Evolutionary conservation across 2,329 filamentous ascomycete species (phyloP), one percentile per base, ranked within the genome.

Genomic region (Coniella vitis): DNA sequence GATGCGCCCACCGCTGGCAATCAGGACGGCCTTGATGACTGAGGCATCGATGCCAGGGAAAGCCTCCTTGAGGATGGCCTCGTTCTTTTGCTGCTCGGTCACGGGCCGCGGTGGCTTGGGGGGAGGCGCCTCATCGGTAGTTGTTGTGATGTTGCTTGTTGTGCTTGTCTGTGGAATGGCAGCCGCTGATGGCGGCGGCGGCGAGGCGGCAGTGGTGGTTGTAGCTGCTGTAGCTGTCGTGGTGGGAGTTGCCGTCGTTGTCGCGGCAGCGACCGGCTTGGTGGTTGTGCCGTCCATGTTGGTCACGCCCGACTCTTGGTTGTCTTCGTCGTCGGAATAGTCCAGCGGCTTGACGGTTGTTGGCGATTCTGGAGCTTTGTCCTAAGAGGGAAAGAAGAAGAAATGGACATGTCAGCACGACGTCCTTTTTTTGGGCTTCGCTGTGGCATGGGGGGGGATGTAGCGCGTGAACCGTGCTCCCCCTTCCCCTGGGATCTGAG

Each of bases 31-130:
- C 67, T 84, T 95, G 65, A 98, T 79, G 40, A 98, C 86, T 38
- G 81, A 66, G 7, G 70, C 64, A 47, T 98, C 93, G 53, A 96
- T 87, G 48, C 73, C 78, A 0, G 93, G 93, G 60, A 98, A 98
- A 0, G 93, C 93, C 66, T 98, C 93, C 65, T 88, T 91, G 48
- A 98, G 74, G 3, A 90, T 96, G 59, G 81, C 79, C 67, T 91
- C 86, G 41, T 89, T 90, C 71, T 95, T 86, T 66, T 95, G 84
- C 53, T 84, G 78, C 55, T 93, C 85, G 55, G 81, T 87, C 60
- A 88, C 61, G 40, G 91, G 91, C 51, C 90, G 82, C 31, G 90
- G 90, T 29, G 90, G 90, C 71, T 96, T 94, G 36, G 86, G 77
- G 12, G 90, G 90, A 20, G 84, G 68, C 17, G 60, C 60, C 41